Base-by-base conservation (phyloP, 1,139 yeast genomes). In the Magnusiomyces sp. region DNA sequence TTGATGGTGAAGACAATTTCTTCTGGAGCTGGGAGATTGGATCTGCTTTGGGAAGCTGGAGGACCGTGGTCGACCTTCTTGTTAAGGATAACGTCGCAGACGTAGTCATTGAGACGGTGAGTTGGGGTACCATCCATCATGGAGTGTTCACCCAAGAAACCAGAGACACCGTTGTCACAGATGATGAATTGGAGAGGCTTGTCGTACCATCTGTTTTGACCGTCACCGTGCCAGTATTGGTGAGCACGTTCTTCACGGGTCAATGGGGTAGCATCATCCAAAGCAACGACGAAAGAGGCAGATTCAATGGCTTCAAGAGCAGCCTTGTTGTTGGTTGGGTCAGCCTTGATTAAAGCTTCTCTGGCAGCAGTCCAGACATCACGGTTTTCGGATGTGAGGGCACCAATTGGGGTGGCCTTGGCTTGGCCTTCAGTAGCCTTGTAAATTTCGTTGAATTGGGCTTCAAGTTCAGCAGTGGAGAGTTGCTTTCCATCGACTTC, bases 91-190 rank as follows among this genome's bases (percentile, higher is more conserved):
- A 79, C 77, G 49, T 75, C 75, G 58, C 81, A 74, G 47, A 90
- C 75, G 63, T 75, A 81, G 69, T 88, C 90, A 69, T 90, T 90
- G 71, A 92, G 71, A 61, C 90, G 82, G 61, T 87, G 81, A 38
- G 96, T 92, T 62, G 97, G 96, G 19, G 97, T 88, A 56, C 97
- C 98, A 68, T 92, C 98, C 97, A 92, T 92, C 75, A 80, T 85
- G 34, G 97, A 88, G 72, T 92, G 98, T 71, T 92, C 98, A 55
- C 95, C 97, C 64, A 89, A 71, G 73, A 89, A 90, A 1, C 97
- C 97, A 19, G 96, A 86, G 58, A 81, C 75, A 55, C 95, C 96
- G 66, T 88, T 89, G 57, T 81, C 83, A 56, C 85, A 73, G 51
- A 92, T 79, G 58, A 89, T 78, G 65, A 87, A 83, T 71, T 92